phyloP scores from a whole-genome alignment of 1,284 basidiomycete species.

The Ceratobasidium sp. region DNA sequence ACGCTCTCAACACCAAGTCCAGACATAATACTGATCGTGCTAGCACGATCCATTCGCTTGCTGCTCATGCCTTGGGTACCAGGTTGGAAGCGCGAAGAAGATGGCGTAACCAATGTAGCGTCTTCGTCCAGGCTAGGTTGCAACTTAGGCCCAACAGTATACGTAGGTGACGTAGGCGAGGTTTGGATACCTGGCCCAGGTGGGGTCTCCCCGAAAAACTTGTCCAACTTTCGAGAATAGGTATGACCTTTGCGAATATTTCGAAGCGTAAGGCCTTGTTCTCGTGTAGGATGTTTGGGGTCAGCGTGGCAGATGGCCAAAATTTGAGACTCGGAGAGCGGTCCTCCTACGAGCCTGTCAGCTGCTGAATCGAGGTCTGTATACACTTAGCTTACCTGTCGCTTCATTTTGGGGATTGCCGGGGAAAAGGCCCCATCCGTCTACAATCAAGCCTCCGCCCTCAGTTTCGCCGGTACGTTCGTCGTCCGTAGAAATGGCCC shows the following conservation, averaged over 20 bases:
- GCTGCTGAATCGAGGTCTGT: neutral
- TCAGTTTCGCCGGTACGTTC: conserved; percentile 63
- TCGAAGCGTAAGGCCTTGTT: conserved; percentile 82
- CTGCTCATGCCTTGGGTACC: conserved; percentile 47
- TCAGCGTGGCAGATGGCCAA: conserved; percentile 85
- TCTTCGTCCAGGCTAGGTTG: conserved; percentile 40
- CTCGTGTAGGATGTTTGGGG: conserved; percentile 80
- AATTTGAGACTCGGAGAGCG: conserved; percentile 84
- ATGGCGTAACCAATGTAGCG: conserved; percentile 4
- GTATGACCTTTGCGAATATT: conserved; percentile 54
- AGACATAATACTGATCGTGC: conserved; percentile 92
- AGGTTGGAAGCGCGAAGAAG: conserved; percentile 10
- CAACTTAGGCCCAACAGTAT: conserved; percentile 43
- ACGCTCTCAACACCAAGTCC: conserved; percentile 73
- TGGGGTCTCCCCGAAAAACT: conserved; percentile 66
- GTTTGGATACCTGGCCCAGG: conserved; percentile 49
- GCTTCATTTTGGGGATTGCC: conserved; percentile 63
- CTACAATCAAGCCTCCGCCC: conserved; percentile 74
- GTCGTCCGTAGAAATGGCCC: conserved; percentile 51
- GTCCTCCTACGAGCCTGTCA: conserved; percentile 56
- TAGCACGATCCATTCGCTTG: conserved; percentile 88
- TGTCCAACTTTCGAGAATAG: conserved; percentile 57
- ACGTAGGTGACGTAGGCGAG: conserved; percentile 56
- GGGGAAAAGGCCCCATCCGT: conserved; percentile 87
- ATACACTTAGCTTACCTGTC: conserved; percentile 55